Evolutionary conservation across 2,329 filamentous ascomycete genomes (phyloP).

Genomic region (Chaetomium sp.): DNA sequence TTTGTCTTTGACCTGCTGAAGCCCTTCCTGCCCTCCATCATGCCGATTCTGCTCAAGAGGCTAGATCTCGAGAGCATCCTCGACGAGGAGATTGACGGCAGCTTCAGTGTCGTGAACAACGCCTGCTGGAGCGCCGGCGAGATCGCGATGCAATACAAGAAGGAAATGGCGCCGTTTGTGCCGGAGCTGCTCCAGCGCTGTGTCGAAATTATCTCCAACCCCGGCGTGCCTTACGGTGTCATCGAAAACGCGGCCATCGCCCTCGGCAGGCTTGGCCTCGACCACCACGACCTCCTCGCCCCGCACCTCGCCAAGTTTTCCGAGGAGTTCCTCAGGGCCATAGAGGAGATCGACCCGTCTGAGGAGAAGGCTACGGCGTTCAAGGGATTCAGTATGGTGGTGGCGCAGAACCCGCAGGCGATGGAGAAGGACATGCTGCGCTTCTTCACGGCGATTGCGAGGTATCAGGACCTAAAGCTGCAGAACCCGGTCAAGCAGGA

Average conservation of each 20-base stretch:
- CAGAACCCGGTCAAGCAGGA: slow-evolving; percentile 64
- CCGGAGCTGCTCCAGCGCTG: slow-evolving; percentile 76
- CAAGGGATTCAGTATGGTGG: slow-evolving; percentile 82
- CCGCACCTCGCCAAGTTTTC: slow-evolving; percentile 80
- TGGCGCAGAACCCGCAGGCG: slow-evolving; percentile 83
- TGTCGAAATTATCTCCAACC: slow-evolving; percentile 80
- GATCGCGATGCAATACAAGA: slow-evolving; percentile 78
- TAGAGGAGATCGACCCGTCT: slow-evolving; percentile 82
- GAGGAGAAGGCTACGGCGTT: slow-evolving; percentile 95
- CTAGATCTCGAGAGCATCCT: slow-evolving; percentile 77
- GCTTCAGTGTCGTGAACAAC: slow-evolving; percentile 95
- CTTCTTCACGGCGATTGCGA: slow-evolving; percentile 83
- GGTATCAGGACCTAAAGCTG: slow-evolving; percentile 67
- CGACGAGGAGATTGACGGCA: slow-evolving; percentile 79
- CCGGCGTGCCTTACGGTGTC: slow-evolving; percentile 81
- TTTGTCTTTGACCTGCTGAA: slow-evolving; percentile 84
- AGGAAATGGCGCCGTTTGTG: slow-evolving; percentile 75
- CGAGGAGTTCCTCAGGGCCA: slow-evolving; percentile 75
- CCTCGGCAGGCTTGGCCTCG: slow-evolving; percentile 81
- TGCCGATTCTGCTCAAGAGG: slow-evolving; percentile 83
- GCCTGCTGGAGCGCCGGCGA: slow-evolving; percentile 97
- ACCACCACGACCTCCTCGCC: slow-evolving; percentile 74
- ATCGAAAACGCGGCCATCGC: slow-evolving; percentile 95
- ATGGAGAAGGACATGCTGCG: slow-evolving; percentile 84
- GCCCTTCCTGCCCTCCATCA: slow-evolving; percentile 69